Percentiles rank a stretch among this genome's conserved stretches.
phyloP scores from a whole-genome alignment of 2,329 filamentous ascomycete species.

The Mycosphaerelloides madeirae region DNA sequence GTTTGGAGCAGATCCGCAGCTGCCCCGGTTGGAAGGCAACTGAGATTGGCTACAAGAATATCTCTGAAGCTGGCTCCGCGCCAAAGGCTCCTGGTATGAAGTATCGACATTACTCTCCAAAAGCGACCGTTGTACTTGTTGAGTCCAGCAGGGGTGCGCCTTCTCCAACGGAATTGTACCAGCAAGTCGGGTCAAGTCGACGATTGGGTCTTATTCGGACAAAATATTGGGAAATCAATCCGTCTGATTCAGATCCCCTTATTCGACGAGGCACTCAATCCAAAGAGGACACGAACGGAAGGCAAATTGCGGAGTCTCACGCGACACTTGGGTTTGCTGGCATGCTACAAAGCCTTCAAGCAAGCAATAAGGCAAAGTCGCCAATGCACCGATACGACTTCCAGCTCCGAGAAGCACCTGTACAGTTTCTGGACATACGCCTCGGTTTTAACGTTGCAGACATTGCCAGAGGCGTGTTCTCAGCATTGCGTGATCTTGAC shows the following conservation, averaged over 20 bases:
- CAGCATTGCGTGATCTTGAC: constrained; percentile 80
- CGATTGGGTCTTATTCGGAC: constrained; percentile 40
- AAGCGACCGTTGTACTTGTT: constrained; percentile 67
- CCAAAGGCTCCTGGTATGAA: constrained; percentile 53
- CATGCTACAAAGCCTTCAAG: constrained; percentile 21
- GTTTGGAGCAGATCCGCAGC: constrained; percentile 68
- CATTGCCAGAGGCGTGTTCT: constrained; percentile 84
- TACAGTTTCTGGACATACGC: constrained; percentile 60
- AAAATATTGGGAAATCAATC: constrained; percentile 29
- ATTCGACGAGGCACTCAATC: background rate
- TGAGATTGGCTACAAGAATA: constrained; percentile 72
- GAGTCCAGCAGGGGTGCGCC: constrained; percentile 50
- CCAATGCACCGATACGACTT: constrained; percentile 6
- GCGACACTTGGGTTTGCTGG: constrained; percentile 24
- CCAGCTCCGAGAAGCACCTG: background rate
- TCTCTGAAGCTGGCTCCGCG: constrained; percentile 57
- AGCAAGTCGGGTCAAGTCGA: constrained; percentile 21
- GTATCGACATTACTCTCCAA: constrained; percentile 53
- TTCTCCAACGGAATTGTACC: constrained; percentile 27
- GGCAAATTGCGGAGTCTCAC: constrained; percentile 21
- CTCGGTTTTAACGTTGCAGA: constrained; percentile 66
- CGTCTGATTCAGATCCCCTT: background rate
- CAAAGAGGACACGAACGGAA: background rate
- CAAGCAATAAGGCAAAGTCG: constrained; percentile 9
- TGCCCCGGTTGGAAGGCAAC: constrained; percentile 79